Conservation (phyloP, 176 grass and related monocot species). For the Cenchrus americanus region DNA sequence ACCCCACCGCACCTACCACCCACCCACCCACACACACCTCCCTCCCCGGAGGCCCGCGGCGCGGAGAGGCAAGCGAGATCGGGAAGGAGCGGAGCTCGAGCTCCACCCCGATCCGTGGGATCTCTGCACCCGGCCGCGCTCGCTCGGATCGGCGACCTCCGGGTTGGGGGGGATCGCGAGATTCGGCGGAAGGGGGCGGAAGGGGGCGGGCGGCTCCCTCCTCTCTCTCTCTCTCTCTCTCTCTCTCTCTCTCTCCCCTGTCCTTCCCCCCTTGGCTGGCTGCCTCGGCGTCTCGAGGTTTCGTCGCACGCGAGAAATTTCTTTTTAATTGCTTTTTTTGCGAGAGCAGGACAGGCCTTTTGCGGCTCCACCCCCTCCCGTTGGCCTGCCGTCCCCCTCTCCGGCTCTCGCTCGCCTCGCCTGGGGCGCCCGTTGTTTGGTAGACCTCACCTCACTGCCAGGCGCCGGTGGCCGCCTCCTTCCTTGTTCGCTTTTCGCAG, state of each 20-base stretch:
- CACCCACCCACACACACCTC: background rate
- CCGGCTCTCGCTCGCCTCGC: background rate
- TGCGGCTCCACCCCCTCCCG: constrained; percentile 2
- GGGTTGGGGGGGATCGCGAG: constrained; percentile 62
- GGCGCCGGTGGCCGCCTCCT: background rate
- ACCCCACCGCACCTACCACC: constrained; percentile 25
- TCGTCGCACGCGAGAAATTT: constrained; percentile 50
- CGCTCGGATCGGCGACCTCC: constrained; percentile 35
- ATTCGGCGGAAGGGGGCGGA: constrained; percentile 33
- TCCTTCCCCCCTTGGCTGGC: background rate
- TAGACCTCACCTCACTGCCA: background rate
- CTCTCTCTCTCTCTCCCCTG: constrained; percentile 6
- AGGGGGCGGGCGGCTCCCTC: too few relatives aligned
- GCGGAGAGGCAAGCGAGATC: constrained; percentile 23
- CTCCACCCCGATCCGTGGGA: constrained; percentile 47
- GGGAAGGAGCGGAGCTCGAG: background rate
- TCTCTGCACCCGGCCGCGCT: constrained; percentile 18
- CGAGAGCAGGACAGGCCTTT: constrained; percentile 9
- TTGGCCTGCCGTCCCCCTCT: background rate
- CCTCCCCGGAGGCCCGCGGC: background rate
- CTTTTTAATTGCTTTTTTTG: constrained; percentile 24
- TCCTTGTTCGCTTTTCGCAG: background rate
- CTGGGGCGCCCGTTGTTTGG: constrained; percentile 23
- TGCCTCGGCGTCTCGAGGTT: constrained; percentile 46
- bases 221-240: background rate